Base-by-base conservation (phyloP, 208 protist species). In the Angomonas deanei region DNA sequence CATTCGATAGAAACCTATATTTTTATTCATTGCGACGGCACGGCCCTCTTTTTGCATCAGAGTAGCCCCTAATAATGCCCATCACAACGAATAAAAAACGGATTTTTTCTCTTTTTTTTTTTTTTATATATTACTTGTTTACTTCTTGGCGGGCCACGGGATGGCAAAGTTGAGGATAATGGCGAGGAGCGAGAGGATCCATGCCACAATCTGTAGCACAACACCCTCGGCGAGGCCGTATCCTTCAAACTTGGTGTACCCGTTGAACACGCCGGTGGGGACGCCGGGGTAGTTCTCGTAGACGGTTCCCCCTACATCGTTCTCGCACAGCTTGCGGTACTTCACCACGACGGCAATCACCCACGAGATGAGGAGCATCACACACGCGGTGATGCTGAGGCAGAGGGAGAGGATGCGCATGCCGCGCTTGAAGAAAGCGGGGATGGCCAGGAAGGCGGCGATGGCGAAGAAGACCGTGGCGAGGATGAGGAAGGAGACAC, bases 221-320 rank as follows among this genome's bases (percentile, higher is more conserved):
- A 91, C 56, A 32, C 80, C 76, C 59, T 87, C 78, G 30, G 72
- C 64, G 21, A 87, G 66, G 8, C 75, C 69, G 57, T 86, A 91
- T 55, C 71, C 70, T 0, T 56, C 19, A 58, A 86, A 86, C 46
- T 65, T 53, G 10, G 76, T 79, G 21, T 56, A n/a, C 23, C 77
- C 80, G 31, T 76, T 55, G 66, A 58, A 68, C 24, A 84, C 68
- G 58, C 80, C 80, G 17, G 58, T 74, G 17, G 80, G 76, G 21
- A 91, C 56, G 21, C 80, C 80, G 0, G 80, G 71, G 74, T 86
- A 81, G 27, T 31, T 1, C 2, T 34, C 58, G 66, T 76, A 76
- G 19, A 34, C 6, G 31, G 50, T 64, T 11, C 28, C 56, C 0
- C 3, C 15, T 1, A 77, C 54, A 19, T 57, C 26, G 10, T 48